phyloP scores from a whole-genome alignment of 2,329 filamentous ascomycete genomes.

The Neocucurbitaria cava region DNA sequence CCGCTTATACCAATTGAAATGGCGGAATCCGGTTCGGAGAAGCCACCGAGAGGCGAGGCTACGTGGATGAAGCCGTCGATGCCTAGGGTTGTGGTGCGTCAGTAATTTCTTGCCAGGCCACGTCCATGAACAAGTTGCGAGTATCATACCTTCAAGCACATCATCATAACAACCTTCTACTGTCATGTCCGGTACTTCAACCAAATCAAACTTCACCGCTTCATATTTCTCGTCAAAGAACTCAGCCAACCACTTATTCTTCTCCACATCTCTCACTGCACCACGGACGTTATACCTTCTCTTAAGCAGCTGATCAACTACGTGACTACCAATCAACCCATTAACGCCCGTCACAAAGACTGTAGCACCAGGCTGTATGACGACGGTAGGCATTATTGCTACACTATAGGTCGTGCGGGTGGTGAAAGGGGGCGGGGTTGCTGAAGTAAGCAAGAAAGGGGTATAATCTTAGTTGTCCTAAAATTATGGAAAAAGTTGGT shows the following conservation, averaged over 20 bases:
- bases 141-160: slow-evolving; percentile 35
- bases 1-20: slow-evolving; percentile 51
- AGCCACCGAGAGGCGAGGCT: slow-evolving; percentile 52
- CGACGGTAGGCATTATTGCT: slow-evolving; percentile 18
- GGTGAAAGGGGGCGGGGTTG: slow-evolving; percentile 14
- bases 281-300: slow-evolving; percentile 47
- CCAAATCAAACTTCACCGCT: slow-evolving; percentile 33
- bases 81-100: slow-evolving; percentile 6
- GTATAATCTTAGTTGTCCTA: not conserved
- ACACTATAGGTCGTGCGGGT: not conserved
- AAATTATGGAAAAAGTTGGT: slow-evolving; percentile 1
- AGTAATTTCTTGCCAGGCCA: not conserved
- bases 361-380: slow-evolving; percentile 30
- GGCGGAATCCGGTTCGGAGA: slow-evolving; percentile 45
- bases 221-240: slow-evolving; percentile 37
- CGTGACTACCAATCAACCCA: slow-evolving; percentile 44
- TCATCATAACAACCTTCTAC: slow-evolving; percentile 34
- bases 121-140: not conserved
- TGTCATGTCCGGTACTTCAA: slow-evolving; percentile 39
- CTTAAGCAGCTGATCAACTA: slow-evolving; percentile 40
- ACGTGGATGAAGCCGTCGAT: slow-evolving; percentile 55
- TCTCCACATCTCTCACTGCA: slow-evolving; percentile 37
- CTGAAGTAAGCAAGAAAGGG: slow-evolving; percentile 18
- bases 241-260: slow-evolving; percentile 38
- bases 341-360: slow-evolving; percentile 48